Evolutionary conservation across 257 asterid genomes (phyloP).

Genomic region (Henckelia pumila): DNA sequence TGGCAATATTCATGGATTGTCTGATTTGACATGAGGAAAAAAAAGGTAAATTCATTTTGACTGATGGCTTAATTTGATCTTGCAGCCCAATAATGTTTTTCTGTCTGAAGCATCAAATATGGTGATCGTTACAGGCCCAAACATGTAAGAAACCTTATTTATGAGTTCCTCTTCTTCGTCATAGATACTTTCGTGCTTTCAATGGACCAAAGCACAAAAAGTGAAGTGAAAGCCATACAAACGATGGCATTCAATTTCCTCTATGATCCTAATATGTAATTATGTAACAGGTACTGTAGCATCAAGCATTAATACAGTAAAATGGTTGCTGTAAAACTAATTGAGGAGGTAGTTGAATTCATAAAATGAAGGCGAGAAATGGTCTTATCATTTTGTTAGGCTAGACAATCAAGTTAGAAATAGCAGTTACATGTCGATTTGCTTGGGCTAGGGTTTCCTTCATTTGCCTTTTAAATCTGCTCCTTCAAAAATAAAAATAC

Average conservation of each 20-base stretch:
- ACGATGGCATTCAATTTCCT: constrained; percentile 10
- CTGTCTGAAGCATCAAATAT: constrained; percentile 97
- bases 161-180: constrained; percentile 15
- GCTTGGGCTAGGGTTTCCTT: no score
- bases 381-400: neutral
- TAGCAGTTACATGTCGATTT: neutral
- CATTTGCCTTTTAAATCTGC: no score
- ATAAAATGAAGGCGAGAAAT: neutral
- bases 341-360: constrained; percentile 5
- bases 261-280: constrained; percentile 5
- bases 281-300: constrained; percentile 9
- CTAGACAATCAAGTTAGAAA: neutral
- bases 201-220: constrained; percentile 5
- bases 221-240: constrained; percentile 19
- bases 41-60: constrained; percentile 22
- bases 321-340: constrained; percentile 1
- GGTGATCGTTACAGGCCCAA: constrained; percentile 91
- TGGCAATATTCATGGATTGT: constrained; percentile 19
- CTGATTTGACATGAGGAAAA: constrained; percentile 2
- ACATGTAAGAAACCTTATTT: constrained; percentile 66
- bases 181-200: constrained; percentile 15
- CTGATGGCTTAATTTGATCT: constrained; percentile 28
- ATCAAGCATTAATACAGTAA: neutral
- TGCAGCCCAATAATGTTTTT: constrained; percentile 90
- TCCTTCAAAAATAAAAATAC: no score